A percentile compares a stretch with the other conserved stretches of the same genome.
Conservation (phyloP, 495 filamentous ascomycete genomes). For the Tetracladium marchalianum region DNA sequence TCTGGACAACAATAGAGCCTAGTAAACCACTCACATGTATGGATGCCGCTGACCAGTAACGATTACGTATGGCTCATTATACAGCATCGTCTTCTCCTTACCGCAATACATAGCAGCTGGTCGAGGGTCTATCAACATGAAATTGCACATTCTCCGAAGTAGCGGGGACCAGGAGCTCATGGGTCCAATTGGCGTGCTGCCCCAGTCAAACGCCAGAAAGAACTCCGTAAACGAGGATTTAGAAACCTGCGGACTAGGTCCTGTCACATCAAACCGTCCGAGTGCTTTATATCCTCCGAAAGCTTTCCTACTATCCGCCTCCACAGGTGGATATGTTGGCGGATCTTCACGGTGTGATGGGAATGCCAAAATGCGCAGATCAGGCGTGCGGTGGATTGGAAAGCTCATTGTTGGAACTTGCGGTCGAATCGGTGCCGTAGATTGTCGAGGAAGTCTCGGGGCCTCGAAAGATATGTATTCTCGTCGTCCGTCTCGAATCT, state of each 20-base stretch:
- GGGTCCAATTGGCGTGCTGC: constrained; percentile 5
- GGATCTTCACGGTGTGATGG: neutral
- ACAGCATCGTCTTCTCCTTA: constrained; percentile 3
- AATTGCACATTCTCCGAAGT: constrained; percentile 10
- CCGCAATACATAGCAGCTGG: constrained; percentile 11
- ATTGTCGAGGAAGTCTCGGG: neutral
- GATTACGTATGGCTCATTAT: constrained; percentile 7
- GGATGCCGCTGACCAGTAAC: constrained; percentile 7
- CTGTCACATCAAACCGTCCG: constrained; percentile 4
- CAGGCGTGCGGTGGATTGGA: neutral
- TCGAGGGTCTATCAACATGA: constrained; percentile 10
- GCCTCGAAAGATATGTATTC: neutral
- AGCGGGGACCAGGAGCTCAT: constrained; percentile 7
- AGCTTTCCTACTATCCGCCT: neutral
- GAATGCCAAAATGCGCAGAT: constrained; percentile 2
- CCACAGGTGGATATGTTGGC: neutral
- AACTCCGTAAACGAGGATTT: constrained; percentile 2
- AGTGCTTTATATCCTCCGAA: neutral
- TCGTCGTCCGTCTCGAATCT: neutral
- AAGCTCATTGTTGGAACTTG: neutral
- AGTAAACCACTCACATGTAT: neutral
- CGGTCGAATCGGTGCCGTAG: neutral
- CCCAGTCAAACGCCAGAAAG: constrained; percentile 12
- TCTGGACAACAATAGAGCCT: too few species aligned
- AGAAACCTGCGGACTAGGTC: neutral